These are phyloP conservation scores for Leucocoprinus sp. DNA, from an alignment of 768 basidiomycete genomes.

Conservation along the genomic window DNA sequence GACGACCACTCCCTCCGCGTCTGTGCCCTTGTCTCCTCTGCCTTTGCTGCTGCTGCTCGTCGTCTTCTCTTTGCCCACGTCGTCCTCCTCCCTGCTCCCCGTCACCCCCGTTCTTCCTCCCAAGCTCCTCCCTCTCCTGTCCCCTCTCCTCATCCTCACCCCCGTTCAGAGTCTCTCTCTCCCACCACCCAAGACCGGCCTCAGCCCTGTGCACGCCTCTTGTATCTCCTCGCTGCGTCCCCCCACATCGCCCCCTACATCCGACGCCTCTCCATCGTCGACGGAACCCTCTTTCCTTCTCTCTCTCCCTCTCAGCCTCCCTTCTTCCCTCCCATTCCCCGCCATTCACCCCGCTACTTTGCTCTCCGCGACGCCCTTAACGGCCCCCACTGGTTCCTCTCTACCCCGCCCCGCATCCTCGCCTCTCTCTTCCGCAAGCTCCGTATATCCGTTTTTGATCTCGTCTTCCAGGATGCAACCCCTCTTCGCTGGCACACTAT, in stretches of 20 bases:
- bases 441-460: neutral
- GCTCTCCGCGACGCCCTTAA: constrained; percentile 2
- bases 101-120: constrained; percentile 1
- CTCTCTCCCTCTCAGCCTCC: neutral
- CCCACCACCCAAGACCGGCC: neutral
- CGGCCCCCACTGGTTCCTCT: constrained; percentile 6
- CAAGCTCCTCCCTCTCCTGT: neutral
- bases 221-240: neutral
- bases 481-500: constrained; percentile 5
- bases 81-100: constrained; percentile 2
- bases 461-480: constrained; percentile 8
- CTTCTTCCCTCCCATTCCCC: neutral
- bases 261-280: constrained; percentile 6
- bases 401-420: neutral
- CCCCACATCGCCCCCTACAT: constrained; percentile 1
- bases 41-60: constrained; percentile 1
- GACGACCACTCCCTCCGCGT: neutral
- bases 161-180: constrained; percentile 5
- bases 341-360: neutral
- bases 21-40: constrained; percentile 6
- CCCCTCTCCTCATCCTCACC: neutral
- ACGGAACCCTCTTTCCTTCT: constrained; percentile 6
- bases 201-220: neutral
- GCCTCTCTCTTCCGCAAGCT: neutral
- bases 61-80: constrained; percentile 4